Evolutionary conservation across 306 rosid genomes (phyloP).

Genomic region (Inga oerstediana): DNA sequence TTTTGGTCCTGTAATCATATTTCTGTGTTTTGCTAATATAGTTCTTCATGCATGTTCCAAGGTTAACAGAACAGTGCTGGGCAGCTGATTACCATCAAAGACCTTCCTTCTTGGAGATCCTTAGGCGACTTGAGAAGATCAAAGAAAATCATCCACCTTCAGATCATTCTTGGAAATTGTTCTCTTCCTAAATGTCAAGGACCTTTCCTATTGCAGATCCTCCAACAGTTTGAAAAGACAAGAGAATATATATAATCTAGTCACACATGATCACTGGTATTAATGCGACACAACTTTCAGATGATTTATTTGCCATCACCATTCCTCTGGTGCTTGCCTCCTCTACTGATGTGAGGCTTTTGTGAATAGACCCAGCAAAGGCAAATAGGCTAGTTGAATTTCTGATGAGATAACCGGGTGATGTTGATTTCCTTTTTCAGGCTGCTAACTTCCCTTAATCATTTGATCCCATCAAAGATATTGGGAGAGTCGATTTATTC

Average conservation of each 20-base stretch:
- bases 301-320: slow-evolving; percentile 42
- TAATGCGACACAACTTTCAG: slow-evolving; percentile 33
- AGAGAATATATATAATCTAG: slow-evolving; percentile 54
- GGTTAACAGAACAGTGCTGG: slow-evolving; percentile 91
- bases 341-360: slow-evolving; percentile 30
- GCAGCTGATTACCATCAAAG: slow-evolving; percentile 78
- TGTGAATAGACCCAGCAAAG: slow-evolving; percentile 44
- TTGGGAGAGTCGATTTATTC: slow-evolving; percentile 12
- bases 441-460: slow-evolving; percentile 16
- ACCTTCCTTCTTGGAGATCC: slow-evolving; percentile 92
- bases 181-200: slow-evolving; percentile 54
- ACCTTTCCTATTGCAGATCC: slow-evolving; percentile 81
- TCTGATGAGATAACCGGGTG: slow-evolving; percentile 28
- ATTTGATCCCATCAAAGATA: slow-evolving; percentile 18
- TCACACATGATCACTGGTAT: slow-evolving; percentile 52
- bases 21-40: background rate
- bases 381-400: slow-evolving; percentile 32
- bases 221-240: slow-evolving; percentile 76
- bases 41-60: slow-evolving; percentile 35
- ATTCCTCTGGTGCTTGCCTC: slow-evolving; percentile 29
- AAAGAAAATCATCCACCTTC: slow-evolving; percentile 64
- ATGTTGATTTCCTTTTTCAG: slow-evolving; percentile 28
- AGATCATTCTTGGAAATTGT: slow-evolving; percentile 86
- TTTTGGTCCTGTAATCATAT: background rate
- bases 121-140: slow-evolving; percentile 82